phyloP scores from a whole-genome alignment of 1,139 yeast genomes.

The Geotrichum fermentans region DNA sequence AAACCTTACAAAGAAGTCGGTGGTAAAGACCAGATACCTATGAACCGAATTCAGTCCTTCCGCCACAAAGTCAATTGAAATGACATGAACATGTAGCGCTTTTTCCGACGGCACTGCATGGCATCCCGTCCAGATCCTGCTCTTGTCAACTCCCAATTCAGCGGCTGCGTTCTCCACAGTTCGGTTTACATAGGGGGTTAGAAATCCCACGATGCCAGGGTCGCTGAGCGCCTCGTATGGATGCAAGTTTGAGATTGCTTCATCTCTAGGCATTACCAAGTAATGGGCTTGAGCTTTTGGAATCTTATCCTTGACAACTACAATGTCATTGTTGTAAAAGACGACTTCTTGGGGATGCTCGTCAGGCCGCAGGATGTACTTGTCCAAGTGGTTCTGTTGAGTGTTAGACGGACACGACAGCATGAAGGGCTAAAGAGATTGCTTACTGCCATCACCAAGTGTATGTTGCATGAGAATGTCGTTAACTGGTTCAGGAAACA shows the following conservation, averaged over 20 bases:
- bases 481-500: too few relatives aligned
- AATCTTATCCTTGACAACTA: not conserved
- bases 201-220: not conserved
- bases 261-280: not conserved
- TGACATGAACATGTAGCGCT: not conserved
- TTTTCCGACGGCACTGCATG: not conserved
- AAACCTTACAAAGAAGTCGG: not conserved
- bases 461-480: too few relatives aligned
- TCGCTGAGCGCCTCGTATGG: constrained; percentile 1
- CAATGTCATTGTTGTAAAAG: not conserved
- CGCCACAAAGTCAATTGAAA: not conserved
- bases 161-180: not conserved
- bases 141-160: not conserved
- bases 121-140: not conserved
- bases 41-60: not conserved
- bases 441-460: not conserved
- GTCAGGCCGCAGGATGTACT: not conserved
- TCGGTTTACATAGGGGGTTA: not conserved
- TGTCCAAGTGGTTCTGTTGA: not conserved
- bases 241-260: not conserved
- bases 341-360: not conserved
- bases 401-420: not conserved
- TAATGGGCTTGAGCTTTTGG: not conserved
- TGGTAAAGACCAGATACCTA: not conserved
- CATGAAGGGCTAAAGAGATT: not conserved